Evolutionary conservation across 345 rosid genomes (phyloP).

Genomic region (Pistacia atlantica): DNA sequence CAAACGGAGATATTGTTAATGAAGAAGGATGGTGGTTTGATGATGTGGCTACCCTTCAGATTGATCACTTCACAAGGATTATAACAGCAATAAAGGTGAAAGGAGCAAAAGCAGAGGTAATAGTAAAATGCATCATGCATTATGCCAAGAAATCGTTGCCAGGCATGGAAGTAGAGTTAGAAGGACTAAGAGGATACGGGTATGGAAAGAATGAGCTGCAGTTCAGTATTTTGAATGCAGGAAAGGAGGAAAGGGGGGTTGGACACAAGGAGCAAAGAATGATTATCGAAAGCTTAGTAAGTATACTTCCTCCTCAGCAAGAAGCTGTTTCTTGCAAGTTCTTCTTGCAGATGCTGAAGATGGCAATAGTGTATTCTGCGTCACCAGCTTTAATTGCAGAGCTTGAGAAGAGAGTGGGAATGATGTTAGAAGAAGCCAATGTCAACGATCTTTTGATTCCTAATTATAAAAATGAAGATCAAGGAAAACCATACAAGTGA

Average conservation of each 20-base stretch:
- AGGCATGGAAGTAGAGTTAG: slow-evolving; percentile 50
- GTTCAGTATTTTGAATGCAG: slow-evolving; percentile 45
- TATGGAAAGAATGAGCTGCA: slow-evolving; percentile 62
- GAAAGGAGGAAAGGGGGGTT: slow-evolving; percentile 39
- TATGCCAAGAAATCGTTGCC: slow-evolving; percentile 64
- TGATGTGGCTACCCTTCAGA: slow-evolving; percentile 55
- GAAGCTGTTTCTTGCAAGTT: slow-evolving; percentile 74
- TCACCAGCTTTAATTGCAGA: slow-evolving; percentile 77
- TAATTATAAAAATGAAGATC: slow-evolving; percentile 57
- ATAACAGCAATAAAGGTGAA: slow-evolving; percentile 59
- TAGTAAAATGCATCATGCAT: slow-evolving; percentile 59
- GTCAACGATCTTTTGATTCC: slow-evolving; percentile 82
- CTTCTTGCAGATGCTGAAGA: slow-evolving; percentile 69
- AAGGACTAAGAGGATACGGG: slow-evolving; percentile 63
- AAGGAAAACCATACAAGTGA: slow-evolving; percentile 46
- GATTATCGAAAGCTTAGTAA: slow-evolving; percentile 70
- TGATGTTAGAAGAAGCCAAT: slow-evolving; percentile 61
- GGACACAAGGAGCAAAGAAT: slow-evolving; percentile 54
- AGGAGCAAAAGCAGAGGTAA: slow-evolving; percentile 52
- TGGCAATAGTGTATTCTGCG: slow-evolving; percentile 65
- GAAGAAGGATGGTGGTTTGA: slow-evolving; percentile 49
- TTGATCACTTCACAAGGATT: slow-evolving; percentile 77
- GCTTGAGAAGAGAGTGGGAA: slow-evolving; percentile 73
- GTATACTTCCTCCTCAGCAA: slow-evolving; percentile 61
- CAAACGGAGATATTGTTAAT: slow-evolving; percentile 29